These are phyloP conservation scores for Fragaria iinumae DNA, from an alignment of 306 rosid species.

Conservation along the genomic window DNA sequence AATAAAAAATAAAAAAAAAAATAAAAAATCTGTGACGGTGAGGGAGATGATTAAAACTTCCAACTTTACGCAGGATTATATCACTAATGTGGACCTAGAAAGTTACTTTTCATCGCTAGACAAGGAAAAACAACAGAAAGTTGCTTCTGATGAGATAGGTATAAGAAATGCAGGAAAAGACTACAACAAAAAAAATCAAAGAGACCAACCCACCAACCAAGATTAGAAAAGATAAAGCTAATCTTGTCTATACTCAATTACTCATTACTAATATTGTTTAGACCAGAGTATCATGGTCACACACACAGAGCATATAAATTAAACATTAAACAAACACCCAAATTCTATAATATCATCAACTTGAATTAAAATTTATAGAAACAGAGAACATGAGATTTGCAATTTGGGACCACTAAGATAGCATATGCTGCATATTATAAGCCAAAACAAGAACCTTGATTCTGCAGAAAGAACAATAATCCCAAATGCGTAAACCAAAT, in stretches of 20 bases:
- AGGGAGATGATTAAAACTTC: slow-evolving; percentile 19
- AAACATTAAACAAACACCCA: not conserved
- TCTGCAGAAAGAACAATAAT: slow-evolving; percentile 2
- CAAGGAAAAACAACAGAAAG: slow-evolving; percentile 18
- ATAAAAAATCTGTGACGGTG: slow-evolving; percentile 21
- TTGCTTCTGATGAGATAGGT: slow-evolving; percentile 21
- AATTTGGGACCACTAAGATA: not conserved
- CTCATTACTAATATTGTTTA: not conserved
- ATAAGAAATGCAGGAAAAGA: slow-evolving; percentile 8
- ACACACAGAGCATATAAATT: not conserved
- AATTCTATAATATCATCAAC: not conserved
- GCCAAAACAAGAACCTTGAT: not conserved
- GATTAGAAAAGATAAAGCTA: slow-evolving; percentile 4
- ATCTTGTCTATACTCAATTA: not conserved
- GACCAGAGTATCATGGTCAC: not conserved
- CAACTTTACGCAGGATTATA: slow-evolving; percentile 29
- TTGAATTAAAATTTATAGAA: not conserved
- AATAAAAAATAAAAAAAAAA: too few species aligned
- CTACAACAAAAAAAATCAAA: not conserved
- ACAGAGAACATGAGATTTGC: not conserved
- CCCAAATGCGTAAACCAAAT: not conserved
- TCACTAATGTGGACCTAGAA: slow-evolving; percentile 35
- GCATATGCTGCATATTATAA: not conserved
- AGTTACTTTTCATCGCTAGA: slow-evolving; percentile 2
- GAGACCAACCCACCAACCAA: slow-evolving; percentile 23